Conservation (phyloP, 2,329 filamentous ascomycete species). For the Cercospora sesami region DNA sequence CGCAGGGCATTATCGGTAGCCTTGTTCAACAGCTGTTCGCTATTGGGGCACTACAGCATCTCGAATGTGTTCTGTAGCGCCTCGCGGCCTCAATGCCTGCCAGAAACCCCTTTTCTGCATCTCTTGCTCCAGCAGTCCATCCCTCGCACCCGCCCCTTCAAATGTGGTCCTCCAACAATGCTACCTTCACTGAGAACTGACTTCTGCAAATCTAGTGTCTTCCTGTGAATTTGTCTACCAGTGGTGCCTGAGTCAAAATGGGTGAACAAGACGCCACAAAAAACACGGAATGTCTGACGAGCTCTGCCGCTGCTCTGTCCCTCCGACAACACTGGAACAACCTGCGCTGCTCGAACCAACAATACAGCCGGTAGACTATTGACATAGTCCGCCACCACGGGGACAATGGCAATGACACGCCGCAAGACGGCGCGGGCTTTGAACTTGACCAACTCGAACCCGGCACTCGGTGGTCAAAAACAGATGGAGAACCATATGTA, state of each 20-base stretch:
- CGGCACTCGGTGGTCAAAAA: too few relatives aligned
- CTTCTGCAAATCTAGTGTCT: not conserved
- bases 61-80: too few relatives aligned
- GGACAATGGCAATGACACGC: not conserved
- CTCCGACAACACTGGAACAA: not conserved
- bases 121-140: not conserved
- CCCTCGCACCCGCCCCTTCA: accelerated
- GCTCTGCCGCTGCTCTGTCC: not conserved
- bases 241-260: not conserved
- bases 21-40: too few relatives aligned
- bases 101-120: not conserved
- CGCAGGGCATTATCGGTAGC: too few relatives aligned
- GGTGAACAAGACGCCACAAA: not conserved
- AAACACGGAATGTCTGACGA: not conserved
- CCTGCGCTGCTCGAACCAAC: not conserved
- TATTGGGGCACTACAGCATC: too few relatives aligned
- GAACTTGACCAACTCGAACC: not conserved
- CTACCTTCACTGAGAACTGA: not conserved
- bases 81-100: too few relatives aligned
- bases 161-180: too few relatives aligned
- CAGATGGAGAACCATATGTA: too few relatives aligned
- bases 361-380: not conserved
- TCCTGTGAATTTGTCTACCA: not conserved
- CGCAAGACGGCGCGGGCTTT: not conserved
- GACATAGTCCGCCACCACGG: too few relatives aligned